phyloP scores from a whole-genome alignment of 768 basidiomycete genomes.

The Lactarius hatsudake region DNA sequence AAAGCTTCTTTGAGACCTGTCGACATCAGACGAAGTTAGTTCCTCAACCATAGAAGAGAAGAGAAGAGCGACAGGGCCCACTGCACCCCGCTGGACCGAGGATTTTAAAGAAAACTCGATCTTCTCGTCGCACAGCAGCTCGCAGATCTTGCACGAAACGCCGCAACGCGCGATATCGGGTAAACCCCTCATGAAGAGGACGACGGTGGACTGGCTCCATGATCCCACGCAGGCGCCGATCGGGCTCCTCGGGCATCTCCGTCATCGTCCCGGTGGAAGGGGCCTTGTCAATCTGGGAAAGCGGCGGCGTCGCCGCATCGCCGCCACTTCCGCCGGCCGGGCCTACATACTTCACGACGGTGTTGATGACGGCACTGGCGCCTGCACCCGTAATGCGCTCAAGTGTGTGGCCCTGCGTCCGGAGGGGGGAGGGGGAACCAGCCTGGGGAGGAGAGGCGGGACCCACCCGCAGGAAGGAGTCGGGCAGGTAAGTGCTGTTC shows the following conservation, averaged over 20 bases:
- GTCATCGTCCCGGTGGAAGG: constrained; percentile 13
- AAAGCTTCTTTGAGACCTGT: constrained; percentile 52
- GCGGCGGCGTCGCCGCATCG: constrained; percentile 35
- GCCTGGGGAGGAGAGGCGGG: background rate
- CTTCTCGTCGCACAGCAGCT: constrained; percentile 45
- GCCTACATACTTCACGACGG: constrained; percentile 54
- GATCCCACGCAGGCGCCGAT: constrained; percentile 56
- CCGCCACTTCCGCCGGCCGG: background rate
- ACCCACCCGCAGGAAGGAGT: too few species aligned
- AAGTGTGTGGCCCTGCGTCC: constrained; percentile 77
- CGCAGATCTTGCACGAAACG: constrained; percentile 57
- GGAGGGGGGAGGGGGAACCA: background rate
- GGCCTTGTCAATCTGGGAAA: constrained; percentile 46
- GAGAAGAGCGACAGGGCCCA: constrained; percentile 12
- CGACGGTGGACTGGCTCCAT: constrained; percentile 67
- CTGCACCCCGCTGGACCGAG: background rate
- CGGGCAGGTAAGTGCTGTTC: too few species aligned
- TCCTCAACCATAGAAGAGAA: background rate
- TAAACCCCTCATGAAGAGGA: constrained; percentile 66
- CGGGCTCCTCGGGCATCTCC: constrained; percentile 67
- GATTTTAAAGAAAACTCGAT: constrained; percentile 40
- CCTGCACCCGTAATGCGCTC: constrained; percentile 79
- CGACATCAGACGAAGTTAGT: constrained; percentile 18
- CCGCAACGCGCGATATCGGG: constrained; percentile 60
- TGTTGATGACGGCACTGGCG: constrained; percentile 61